Evolutionary conservation across 208 protist genomes (phyloP), one percentile per base, ranked within the genome.

Genomic region (Zelonia costaricensis): DNA sequence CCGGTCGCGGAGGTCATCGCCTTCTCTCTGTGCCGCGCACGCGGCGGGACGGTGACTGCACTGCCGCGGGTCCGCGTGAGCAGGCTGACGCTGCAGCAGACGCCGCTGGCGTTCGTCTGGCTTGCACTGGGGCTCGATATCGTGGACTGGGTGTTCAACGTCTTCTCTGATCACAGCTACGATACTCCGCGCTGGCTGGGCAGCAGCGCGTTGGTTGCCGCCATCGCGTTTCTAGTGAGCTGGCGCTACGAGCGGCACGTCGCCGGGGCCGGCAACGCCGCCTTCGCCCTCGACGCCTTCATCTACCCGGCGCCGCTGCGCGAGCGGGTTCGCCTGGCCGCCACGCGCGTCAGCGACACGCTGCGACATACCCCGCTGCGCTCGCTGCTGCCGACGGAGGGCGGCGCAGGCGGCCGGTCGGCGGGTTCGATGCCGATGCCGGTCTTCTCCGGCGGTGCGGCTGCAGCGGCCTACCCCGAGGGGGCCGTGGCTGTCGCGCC

Each of bases 1-100:
- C 65, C 74, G 13, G 28, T 69, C 8, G 73, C 68, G 2, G 64
- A 76, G 22, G 66, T 68, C 9, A 44, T 83, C 25, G 53, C 66
- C 3, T 56, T 73, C n/a, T 44, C 28, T 22, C 52, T 73, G 31
- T 73, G 66, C 45, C 66, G 66, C 12, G 27, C 27, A 4, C 66
- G 66, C 7, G 66, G 58, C 1, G 10, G 22, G 9, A 49, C 58
- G 3, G 31, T 51, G n/a, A 23, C 28, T 3, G n/a, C 66, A 15
- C 44, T 57, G 6, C 51, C 56, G 12, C 40, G 25, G 16, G 31
- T 48, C 18, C 10, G 4, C 22, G 15, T 25, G 13, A 22, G 31
- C 3, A 57, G 53, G 23, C 28, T 73, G 36, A 54, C 53, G 10
- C 66, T 73, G 33, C 66, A 66, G 38, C 58, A 45, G 15, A 0